A percentile compares a stretch with the other conserved stretches of the same genome.
Evolutionary conservation across 768 basidiomycete species (phyloP).

Genomic region (Gloeopeniophorella convolvens): DNA sequence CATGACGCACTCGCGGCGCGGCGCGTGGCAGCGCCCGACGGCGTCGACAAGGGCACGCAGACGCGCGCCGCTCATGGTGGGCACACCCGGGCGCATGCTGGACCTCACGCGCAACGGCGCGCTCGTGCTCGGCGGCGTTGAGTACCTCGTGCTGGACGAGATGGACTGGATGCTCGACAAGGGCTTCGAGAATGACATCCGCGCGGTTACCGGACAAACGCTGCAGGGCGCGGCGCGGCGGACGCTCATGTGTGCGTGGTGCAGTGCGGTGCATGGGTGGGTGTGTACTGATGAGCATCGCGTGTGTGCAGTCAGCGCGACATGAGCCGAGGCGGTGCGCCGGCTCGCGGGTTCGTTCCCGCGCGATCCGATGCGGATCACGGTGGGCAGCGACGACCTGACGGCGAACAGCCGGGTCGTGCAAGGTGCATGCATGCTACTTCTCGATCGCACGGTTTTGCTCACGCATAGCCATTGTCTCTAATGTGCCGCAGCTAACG

Average conservation of each 20-base stretch:
- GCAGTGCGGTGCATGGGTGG: background rate
- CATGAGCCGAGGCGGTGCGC: slow-evolving; percentile 95
- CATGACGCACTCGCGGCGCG: slow-evolving; percentile 74
- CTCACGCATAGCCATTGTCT: background rate
- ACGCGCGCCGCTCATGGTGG: slow-evolving; percentile 80
- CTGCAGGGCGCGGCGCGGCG: slow-evolving; percentile 67
- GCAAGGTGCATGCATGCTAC: slow-evolving; percentile 40
- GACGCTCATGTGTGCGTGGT: slow-evolving; percentile 85
- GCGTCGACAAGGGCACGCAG: slow-evolving; percentile 87
- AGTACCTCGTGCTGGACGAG: slow-evolving; percentile 93
- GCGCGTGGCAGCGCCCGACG: slow-evolving; percentile 89
- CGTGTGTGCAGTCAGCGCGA: slow-evolving; percentile 72
- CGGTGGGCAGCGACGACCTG: slow-evolving; percentile 92
- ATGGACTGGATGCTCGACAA: slow-evolving; percentile 98
- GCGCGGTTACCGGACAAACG: slow-evolving; percentile 75
- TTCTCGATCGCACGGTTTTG: background rate
- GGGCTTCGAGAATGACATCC: slow-evolving; percentile 97
- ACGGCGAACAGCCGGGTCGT: slow-evolving; percentile 93
- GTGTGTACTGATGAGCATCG: background rate
- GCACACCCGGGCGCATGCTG: slow-evolving; percentile 89
- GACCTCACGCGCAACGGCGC: slow-evolving; percentile 87
- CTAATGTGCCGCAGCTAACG: slow-evolving; percentile 41
- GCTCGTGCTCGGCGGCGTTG: slow-evolving; percentile 81
- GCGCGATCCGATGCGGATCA: slow-evolving; percentile 77
- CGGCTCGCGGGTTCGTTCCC: slow-evolving; percentile 86